Percentiles rank a stretch among this genome's conserved stretches.
Evolutionary conservation across 495 filamentous ascomycete genomes (phyloP).

Genomic region (Penicillium cosmopolitanum): DNA sequence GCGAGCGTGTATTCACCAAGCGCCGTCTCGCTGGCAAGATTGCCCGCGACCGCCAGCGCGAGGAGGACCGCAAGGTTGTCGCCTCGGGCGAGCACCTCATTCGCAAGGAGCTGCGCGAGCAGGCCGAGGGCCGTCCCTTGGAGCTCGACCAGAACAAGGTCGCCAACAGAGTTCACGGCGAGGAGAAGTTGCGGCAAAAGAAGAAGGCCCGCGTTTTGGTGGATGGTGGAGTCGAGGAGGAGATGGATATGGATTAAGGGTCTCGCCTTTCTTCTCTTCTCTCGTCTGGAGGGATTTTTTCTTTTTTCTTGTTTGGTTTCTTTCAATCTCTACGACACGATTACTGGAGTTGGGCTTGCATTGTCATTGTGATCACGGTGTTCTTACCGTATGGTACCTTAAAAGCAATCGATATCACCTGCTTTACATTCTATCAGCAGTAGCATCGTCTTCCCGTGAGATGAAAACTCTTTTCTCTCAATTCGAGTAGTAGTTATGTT

Average conservation of each 20-base stretch:
- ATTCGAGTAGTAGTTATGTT: neutral
- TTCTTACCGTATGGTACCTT: constrained; percentile 18
- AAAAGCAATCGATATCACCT: constrained; percentile 38
- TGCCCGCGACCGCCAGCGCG: constrained; percentile 68
- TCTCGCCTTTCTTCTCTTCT: constrained; percentile 15
- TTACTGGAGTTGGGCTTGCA: constrained; percentile 39
- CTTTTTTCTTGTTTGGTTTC: constrained; percentile 21
- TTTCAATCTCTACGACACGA: constrained; percentile 36
- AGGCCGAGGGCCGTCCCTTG: constrained; percentile 48
- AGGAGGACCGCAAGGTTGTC: constrained; percentile 82
- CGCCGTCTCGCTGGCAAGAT: constrained; percentile 88
- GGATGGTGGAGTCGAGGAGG: constrained; percentile 67
- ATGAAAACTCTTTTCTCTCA: neutral
- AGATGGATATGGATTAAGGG: constrained; percentile 72
- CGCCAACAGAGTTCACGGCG: constrained; percentile 45
- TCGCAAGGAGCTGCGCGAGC: constrained; percentile 51
- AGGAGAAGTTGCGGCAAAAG: constrained; percentile 62
- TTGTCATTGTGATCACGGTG: constrained; percentile 31
- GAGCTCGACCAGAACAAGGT: constrained; percentile 40
- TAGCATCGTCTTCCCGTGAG: constrained; percentile 12
- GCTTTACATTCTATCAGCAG: constrained; percentile 27
- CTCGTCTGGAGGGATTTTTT: constrained; percentile 6
- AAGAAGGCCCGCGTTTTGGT: constrained; percentile 64
- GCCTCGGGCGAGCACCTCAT: constrained; percentile 85
- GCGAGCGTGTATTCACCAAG: constrained; percentile 91